Base-by-base conservation (phyloP, 2,329 filamentous ascomycete species). In the Chrysosporium keratinophilum region DNA sequence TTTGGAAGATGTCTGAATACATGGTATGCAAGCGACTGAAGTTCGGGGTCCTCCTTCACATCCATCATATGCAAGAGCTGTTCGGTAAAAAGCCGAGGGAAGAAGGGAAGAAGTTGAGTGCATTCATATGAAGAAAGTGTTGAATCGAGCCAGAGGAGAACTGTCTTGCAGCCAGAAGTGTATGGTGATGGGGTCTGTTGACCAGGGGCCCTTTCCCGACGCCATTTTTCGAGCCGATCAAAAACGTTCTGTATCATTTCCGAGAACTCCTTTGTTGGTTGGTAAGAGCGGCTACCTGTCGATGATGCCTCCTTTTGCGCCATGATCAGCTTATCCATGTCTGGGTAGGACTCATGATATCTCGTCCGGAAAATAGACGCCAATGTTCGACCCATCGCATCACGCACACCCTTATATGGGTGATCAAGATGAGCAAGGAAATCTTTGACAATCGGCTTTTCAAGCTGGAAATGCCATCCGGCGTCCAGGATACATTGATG, bases 51-150 rank as follows among this genome's bases (percentile, higher is more conserved):
- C 69, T 98, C 93, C 69, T 97, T 97, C 67, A 98, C 88, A 65
- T 98, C 93, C 91, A 98, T 98, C 93, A 98, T 98, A 74, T 98
- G 90, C 50, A 98, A 75, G 12, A 98, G 80, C 67, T 96, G 87
- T 63, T 93, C 87, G 68, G 95, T 93, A 65, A 97, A 91, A 0
- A 85, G 78, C 35, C 87, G 79, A 0, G 89, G 86, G 75, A 98
- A 97, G 78, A 96, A 97, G 2, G 84, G 82, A 15, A 94, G 82
- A 12, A 98, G 80, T 65, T 93, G 85, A 0, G 83, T 95, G 70
- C 93, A 98, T 67, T 97, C 93, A 59, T 94, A 87, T 0, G 88
- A 95, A 2, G 87, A 88, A 2, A 98, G 76, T 14, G 88, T 93
- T 47, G 83, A 86, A 70, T 98, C 93, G 4, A 98, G 81, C 93